These are phyloP conservation scores for Exophiala phaeomuriformis DNA, from an alignment of 2,329 filamentous ascomycete genomes.

Conservation along the genomic window DNA sequence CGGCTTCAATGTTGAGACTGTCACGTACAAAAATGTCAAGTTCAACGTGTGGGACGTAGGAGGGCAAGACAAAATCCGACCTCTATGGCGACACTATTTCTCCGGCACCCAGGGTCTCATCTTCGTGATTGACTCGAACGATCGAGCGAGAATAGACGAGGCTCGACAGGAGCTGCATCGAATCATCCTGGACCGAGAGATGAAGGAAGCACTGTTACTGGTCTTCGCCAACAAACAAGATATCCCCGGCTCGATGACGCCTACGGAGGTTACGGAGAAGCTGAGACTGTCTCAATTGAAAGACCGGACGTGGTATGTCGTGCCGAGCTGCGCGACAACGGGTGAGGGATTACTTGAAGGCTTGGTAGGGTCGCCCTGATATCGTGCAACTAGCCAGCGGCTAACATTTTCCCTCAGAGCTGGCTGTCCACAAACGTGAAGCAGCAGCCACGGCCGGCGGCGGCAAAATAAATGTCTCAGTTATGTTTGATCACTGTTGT, in stretches of 20 bases:
- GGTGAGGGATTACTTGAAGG: slow-evolving; percentile 76
- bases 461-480: slow-evolving; percentile 12
- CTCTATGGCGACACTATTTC: slow-evolving; percentile 97
- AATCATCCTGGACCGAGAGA: slow-evolving; percentile 96
- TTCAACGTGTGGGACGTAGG: slow-evolving; percentile 99
- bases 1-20: slow-evolving; percentile 98
- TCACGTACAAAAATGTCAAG: slow-evolving; percentile 98
- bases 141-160: slow-evolving; percentile 85
- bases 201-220: slow-evolving; percentile 87
- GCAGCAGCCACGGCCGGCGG: slow-evolving; percentile 34
- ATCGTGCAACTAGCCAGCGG: slow-evolving; percentile 13
- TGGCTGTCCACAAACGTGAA: slow-evolving; percentile 85
- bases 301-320: slow-evolving; percentile 79
- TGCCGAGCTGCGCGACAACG: slow-evolving; percentile 73
- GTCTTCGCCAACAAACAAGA: slow-evolving; percentile 99
- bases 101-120: slow-evolving; percentile 93
- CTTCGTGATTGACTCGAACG: slow-evolving; percentile 96
- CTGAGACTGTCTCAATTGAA: slow-evolving; percentile 70
- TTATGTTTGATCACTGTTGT: neutral
- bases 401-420: slow-evolving; percentile 38
- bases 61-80: slow-evolving; percentile 97
- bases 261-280: slow-evolving; percentile 69
- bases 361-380: slow-evolving; percentile 45
- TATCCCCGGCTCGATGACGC: slow-evolving; percentile 72
- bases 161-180: slow-evolving; percentile 88